Evolutionary conservation across 495 filamentous ascomycete species (phyloP).

Genomic region (Penicillium cosmopolitanum): DNA sequence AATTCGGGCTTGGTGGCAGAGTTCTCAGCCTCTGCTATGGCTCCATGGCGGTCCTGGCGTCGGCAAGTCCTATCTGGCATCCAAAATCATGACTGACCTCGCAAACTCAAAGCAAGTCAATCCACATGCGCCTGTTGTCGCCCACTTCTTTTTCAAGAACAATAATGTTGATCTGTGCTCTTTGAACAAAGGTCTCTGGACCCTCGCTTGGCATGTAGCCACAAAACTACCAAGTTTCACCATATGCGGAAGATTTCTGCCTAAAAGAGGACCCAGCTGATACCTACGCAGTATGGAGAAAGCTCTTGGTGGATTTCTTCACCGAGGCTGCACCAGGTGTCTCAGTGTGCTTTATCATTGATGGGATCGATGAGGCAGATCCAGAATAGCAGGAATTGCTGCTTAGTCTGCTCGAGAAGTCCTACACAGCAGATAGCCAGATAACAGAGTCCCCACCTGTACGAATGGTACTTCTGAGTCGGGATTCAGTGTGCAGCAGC

Average conservation of each 20-base stretch:
- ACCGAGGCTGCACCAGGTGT: not conserved
- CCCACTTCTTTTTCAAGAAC: conserved; percentile 36
- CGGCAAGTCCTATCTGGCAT: conserved; percentile 37
- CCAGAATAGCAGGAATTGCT: too few species aligned
- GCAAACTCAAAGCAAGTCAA: too few species aligned
- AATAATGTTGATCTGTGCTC: conserved; percentile 33
- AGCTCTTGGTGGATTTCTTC: not conserved
- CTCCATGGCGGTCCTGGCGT: conserved; percentile 35
- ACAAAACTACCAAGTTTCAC: conserved; percentile 5
- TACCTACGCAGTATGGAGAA: not conserved
- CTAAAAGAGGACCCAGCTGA: not conserved
- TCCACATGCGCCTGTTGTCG: too few species aligned
- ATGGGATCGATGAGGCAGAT: conserved; percentile 2
- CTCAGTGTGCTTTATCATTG: conserved; percentile 1
- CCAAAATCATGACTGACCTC: conserved; percentile 26
- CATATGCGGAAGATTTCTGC: not conserved
- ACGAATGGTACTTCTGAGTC: conserved; percentile 23
- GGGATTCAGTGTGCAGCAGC: conserved; percentile 12
- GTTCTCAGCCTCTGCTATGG: conserved; percentile 31
- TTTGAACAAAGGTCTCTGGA: conserved; percentile 30
- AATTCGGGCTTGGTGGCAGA: conserved; percentile 11
- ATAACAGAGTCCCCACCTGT: too few species aligned
- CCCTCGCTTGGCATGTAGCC: conserved; percentile 33
- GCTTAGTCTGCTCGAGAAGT: too few species aligned
- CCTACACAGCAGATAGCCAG: too few species aligned